Base-by-base conservation (phyloP, 768 basidiomycete genomes). In the Cystoderma amianthinum region DNA sequence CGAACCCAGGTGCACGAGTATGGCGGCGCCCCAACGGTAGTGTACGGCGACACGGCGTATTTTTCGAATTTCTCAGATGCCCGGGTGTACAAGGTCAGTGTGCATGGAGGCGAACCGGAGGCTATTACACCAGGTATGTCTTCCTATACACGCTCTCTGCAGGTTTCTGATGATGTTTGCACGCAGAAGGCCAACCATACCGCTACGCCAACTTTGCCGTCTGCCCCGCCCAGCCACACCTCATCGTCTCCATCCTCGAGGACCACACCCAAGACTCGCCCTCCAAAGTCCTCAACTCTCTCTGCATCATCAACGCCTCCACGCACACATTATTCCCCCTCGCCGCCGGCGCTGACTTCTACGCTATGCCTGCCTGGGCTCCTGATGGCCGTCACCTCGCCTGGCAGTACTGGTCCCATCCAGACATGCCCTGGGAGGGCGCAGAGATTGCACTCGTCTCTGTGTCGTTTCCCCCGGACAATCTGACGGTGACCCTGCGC, bases 1-100 rank as follows among this genome's bases (percentile, higher is more conserved):
- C 66, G 74, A 23, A 72, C 74, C 0, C 55, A 67, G 12, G 82
- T 86, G 2, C 75, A 85, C 18, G 85, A 85, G 54, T 86, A 86
- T 39, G 85, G 86, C 0, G 86, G 86, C 10, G 76, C 69, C 2
- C 62, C 79, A 1, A 78, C 77, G 1, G 66, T 73, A 15, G 76
- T 76, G 1, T 59, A 73, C 43, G 64, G 63, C 30, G 71, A 67
- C 5, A 57, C 63, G 9, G 58, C 74, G 5, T 79, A 80, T 58
- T 87, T 85, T 55, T 80, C 81, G 3, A 64, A 81, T 54, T 58
- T 68, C 21, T 41, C 39, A 10, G 78, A 81, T 54, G 70, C 71
- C 2, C 62, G 76, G 9, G 64, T 84, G 0, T 85, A 82, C 52
- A 52, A 54, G 6, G 49, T 70, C 35, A 38, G 58, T 45, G 46